Evolutionary conservation across 306 rosid species (phyloP), one percentile per base, ranked within the genome.

Genomic region (Castanopsis chinensis): DNA sequence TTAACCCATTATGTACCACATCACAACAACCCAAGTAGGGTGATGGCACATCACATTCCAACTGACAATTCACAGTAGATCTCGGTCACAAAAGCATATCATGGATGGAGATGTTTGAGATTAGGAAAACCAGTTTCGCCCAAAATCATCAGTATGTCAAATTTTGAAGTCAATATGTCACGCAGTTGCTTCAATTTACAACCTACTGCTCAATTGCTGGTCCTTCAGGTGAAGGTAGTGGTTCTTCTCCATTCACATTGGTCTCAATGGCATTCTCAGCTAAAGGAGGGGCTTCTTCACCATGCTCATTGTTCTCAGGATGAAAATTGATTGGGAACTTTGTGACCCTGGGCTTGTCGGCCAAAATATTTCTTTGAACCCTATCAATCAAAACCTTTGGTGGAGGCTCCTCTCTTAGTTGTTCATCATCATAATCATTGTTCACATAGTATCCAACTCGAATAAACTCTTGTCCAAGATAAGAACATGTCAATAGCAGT

Each of bases 281-380:
- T 5, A 49, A 3, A 49, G 87, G 72, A 82, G 79, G 83, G 65
- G 91, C 81, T 75, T 81, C 89, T 73, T 87, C 92, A 43, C 88
- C 87, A 73, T 55, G 84, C 80, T 80, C 89, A 73, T 69, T 85
- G 79, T 87, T 85, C 84, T 89, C 97, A 4, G 89, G 90, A 73
- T 86, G 89, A 71, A 84, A 82, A 82, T 86, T 86, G 87, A 94
- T 90, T 13, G 98, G 99, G 72, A 92, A 94, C 85, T 92, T 92
- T 5, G 99, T 94, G 51, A 94, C 99, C 83, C 99, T 90, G 4
- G 99, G 99, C 75, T 94, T 94, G 80, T 94, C 99, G 41, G 97
- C 87, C 74, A 94, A 86, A 81, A 94, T 94, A 85, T 94, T 92
- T 83, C 97, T 91, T 77, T 92, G 97, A 74, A 94, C 92, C 90